phyloP scores from a whole-genome alignment of 2,329 filamentous ascomycete genomes.

The Fusarium nodosum region DNA sequence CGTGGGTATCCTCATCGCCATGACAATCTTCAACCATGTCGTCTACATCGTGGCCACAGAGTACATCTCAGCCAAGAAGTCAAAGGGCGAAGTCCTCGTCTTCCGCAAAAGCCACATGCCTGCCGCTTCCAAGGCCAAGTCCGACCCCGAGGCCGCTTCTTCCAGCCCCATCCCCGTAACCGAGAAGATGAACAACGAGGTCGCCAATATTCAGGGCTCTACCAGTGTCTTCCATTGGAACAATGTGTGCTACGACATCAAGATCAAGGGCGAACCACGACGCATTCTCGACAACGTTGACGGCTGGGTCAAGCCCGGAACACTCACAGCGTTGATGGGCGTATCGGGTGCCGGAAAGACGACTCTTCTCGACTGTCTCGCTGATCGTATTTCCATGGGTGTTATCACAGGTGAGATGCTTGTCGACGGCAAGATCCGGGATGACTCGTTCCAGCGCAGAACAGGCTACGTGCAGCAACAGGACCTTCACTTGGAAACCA shows the following conservation, averaged over 20 bases:
- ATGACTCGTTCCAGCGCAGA: slow-evolving; percentile 77
- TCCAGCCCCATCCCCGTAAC: slow-evolving; percentile 39
- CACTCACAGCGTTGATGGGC: slow-evolving; percentile 78
- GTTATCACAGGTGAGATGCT: slow-evolving; percentile 78
- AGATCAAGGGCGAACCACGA: slow-evolving; percentile 73
- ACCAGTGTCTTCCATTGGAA: slow-evolving; percentile 75
- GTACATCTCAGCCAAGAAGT: slow-evolving; percentile 62
- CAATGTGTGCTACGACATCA: slow-evolving; percentile 80
- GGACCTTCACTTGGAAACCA: slow-evolving; percentile 62
- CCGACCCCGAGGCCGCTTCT: slow-evolving; percentile 41
- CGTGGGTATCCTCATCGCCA: slow-evolving; percentile 68
- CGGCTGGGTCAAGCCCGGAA: slow-evolving; percentile 82
- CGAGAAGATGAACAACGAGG: slow-evolving; percentile 38
- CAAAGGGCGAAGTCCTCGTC: slow-evolving; percentile 72
- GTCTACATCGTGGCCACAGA: slow-evolving; percentile 66
- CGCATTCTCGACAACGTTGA: slow-evolving; percentile 78
- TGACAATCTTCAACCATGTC: slow-evolving; percentile 62
- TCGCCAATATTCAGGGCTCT: slow-evolving; percentile 44
- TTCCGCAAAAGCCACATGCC: slow-evolving; percentile 63
- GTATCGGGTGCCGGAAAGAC: slow-evolving; percentile 69
- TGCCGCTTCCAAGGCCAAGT: slow-evolving; percentile 24
- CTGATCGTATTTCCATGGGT: slow-evolving; percentile 79
- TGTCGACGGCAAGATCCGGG: slow-evolving; percentile 75
- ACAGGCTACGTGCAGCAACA: slow-evolving; percentile 80
- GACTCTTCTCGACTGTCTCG: slow-evolving; percentile 73